Conservation (phyloP, 495 filamentous ascomycete species). For the Acidiella bohemica region DNA sequence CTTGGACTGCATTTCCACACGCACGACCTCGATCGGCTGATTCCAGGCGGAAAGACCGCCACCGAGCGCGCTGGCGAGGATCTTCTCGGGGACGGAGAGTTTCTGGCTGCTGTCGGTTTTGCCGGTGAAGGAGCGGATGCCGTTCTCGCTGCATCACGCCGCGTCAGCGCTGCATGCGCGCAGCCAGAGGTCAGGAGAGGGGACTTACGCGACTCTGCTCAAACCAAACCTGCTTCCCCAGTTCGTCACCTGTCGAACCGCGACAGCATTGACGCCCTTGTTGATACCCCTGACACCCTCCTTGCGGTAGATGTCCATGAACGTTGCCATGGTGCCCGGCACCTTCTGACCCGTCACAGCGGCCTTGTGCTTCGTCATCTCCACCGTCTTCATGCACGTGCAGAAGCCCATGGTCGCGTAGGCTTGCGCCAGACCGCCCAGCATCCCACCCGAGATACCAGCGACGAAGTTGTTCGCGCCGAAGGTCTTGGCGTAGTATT, state of each 20-base stretch:
- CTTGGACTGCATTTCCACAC: slow-evolving; percentile 99
- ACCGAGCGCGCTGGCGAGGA: slow-evolving; percentile 72
- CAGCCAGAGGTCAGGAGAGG: background rate
- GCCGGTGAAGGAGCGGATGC: slow-evolving; percentile 64
- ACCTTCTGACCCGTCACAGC: slow-evolving; percentile 70
- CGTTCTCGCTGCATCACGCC: slow-evolving; percentile 42
- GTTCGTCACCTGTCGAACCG: slow-evolving; percentile 97
- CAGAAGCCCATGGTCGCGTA: slow-evolving; percentile 99
- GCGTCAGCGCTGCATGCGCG: background rate
- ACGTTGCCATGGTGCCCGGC: slow-evolving; percentile 77
- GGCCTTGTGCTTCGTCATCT: slow-evolving; percentile 96
- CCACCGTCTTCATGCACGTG: slow-evolving; percentile 99
- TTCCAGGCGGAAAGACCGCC: slow-evolving; percentile 96
- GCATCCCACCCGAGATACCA: slow-evolving; percentile 85
- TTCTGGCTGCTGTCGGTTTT: slow-evolving; percentile 65
- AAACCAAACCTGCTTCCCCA: slow-evolving; percentile 96
- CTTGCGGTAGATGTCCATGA: slow-evolving; percentile 90
- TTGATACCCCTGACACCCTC: slow-evolving; percentile 97
- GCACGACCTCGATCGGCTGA: slow-evolving; percentile 98
- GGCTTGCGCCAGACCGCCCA: slow-evolving; percentile 89
- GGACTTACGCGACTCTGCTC: slow-evolving; percentile 52
- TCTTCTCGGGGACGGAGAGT: slow-evolving; percentile 72
- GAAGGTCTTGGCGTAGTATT: slow-evolving; percentile 70
- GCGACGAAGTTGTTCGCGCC: slow-evolving; percentile 76
- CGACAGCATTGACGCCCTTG: slow-evolving; percentile 93